Base-by-base conservation (phyloP, 495 filamentous ascomycete genomes). In the Aeminium ludgeri region DNA sequence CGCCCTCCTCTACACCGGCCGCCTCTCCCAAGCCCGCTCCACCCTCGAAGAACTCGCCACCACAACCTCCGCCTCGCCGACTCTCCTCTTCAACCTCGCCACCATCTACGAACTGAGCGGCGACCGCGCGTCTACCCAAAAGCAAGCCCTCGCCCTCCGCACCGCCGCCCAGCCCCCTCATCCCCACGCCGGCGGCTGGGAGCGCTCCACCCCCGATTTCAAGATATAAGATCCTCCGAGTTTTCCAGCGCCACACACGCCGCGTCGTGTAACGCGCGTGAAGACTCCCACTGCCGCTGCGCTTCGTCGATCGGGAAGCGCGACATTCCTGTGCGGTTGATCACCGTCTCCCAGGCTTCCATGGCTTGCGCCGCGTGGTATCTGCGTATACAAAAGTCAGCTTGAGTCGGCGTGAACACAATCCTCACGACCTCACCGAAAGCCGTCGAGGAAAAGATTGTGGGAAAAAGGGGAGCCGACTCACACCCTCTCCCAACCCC, bases 101-200 rank as follows among this genome's bases (percentile, higher is more conserved):
- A 95, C 89, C 0, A 70, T 92, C 49, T 97, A 92, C 55, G 89
- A 97, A 58, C 71, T 97, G 4, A 87, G 80, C 50, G 82, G 78
- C 1, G 86, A 96, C 42, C 68, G 68, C 44, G 67, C 78, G n/a
- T 60, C 65, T 35, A 65, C 65, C 12, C 56, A 78, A 51, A 96
- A 94, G 61, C 56, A 68, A 15, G 56, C 60, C 16, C 64, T 96
- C 17, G 74, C 80, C 6, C 78, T 81, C 53, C 69, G 64, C 23
- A 64, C 91, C 12, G 77, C 84, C 1, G 62, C 56, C 11, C 64
- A 69, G 46, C 57, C 57, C 31, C 56, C 28, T 55, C 60, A 46
- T 40, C 65, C 52, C 29, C 45, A 47, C 8, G n/a, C 2, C 16
- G 43, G 62, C n/a, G 78, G 78, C 13, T 68, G 77, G 61, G 82